These are phyloP conservation scores for Pseudozyma hubeiensis DNA, from an alignment of 1,284 basidiomycete species.

Conservation along the genomic window DNA sequence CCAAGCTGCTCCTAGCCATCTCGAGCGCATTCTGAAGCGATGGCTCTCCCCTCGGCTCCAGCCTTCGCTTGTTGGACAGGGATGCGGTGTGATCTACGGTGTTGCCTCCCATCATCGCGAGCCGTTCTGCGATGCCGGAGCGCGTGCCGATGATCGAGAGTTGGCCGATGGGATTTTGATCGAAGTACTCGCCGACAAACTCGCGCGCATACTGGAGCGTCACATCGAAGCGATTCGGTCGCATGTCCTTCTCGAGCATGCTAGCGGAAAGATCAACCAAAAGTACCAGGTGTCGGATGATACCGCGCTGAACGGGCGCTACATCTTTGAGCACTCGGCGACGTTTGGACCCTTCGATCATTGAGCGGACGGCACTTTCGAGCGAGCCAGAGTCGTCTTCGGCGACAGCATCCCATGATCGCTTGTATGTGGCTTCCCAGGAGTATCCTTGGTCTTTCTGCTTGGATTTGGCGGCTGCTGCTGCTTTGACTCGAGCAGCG, in stretches of 20 bases:
- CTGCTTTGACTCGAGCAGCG: slow-evolving; percentile 14
- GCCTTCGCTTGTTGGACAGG: slow-evolving; percentile 85
- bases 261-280: slow-evolving; percentile 88
- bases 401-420: slow-evolving; percentile 95
- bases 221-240: slow-evolving; percentile 83
- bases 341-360: slow-evolving; percentile 85
- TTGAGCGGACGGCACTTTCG: slow-evolving; percentile 86
- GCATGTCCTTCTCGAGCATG: slow-evolving; percentile 95
- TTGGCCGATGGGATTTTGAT: slow-evolving; percentile 99
- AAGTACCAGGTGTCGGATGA: slow-evolving; percentile 93
- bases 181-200: slow-evolving; percentile 96
- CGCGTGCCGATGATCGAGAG: slow-evolving; percentile 64
- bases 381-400: slow-evolving; percentile 94
- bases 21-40: slow-evolving; percentile 95
- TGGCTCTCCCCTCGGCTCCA: slow-evolving; percentile 91
- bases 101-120: slow-evolving; percentile 81
- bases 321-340: slow-evolving; percentile 76
- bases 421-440: slow-evolving; percentile 94
- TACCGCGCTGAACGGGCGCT: slow-evolving; percentile 88
- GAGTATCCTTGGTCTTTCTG: slow-evolving; percentile 74
- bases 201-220: slow-evolving; percentile 81
- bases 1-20: slow-evolving; percentile 74
- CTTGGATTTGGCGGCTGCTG: slow-evolving; percentile 27
- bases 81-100: slow-evolving; percentile 90
- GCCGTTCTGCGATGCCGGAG: slow-evolving; percentile 64